Percentiles rank a stretch among this genome's conserved stretches.
Evolutionary conservation across 768 basidiomycete genomes (phyloP).

Genomic region (Sarcodon sp.): DNA sequence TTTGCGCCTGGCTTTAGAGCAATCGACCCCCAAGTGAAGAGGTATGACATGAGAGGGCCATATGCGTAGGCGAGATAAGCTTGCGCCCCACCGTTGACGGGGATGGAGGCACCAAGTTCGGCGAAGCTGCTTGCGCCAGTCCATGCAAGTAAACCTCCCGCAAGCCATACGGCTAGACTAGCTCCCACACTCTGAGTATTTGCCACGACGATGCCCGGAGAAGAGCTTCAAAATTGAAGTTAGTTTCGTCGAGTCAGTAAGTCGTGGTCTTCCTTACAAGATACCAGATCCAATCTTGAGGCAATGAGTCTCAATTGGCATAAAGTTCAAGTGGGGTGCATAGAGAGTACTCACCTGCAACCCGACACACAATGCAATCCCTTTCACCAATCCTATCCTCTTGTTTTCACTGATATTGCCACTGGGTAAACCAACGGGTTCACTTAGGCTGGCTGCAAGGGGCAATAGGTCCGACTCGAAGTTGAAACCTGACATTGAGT

Average conservation of each 20-base stretch:
- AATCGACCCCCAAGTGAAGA: constrained; percentile 93
- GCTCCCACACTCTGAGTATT: constrained; percentile 86
- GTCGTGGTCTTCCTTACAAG: constrained; percentile 40
- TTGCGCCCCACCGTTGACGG: constrained; percentile 51
- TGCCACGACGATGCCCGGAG: constrained; percentile 84
- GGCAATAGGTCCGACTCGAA: constrained; percentile 72
- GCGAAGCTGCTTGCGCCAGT: constrained; percentile 93
- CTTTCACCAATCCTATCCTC: constrained; percentile 70
- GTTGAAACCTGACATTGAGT: constrained; percentile 67
- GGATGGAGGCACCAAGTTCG: constrained; percentile 83
- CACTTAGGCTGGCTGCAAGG: constrained; percentile 63
- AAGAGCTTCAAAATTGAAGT: constrained; percentile 43
- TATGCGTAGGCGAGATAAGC: constrained; percentile 87
- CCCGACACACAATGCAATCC: constrained; percentile 78
- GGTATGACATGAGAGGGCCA: constrained; percentile 75
- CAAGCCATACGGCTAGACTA: constrained; percentile 75
- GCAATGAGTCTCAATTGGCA: background rate
- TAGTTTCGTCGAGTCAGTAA: constrained; percentile 1
- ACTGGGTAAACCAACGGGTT: constrained; percentile 35
- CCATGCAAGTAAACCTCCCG: constrained; percentile 81
- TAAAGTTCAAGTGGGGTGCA: constrained; percentile 1
- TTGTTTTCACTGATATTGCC: constrained; percentile 44
- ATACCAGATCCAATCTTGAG: constrained; percentile 82
- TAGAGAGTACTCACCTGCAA: constrained; percentile 39
- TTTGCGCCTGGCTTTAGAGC: constrained; percentile 77